Conservation (phyloP, 192 early-diverging fungal genomes). For the Backusella macrospora region DNA sequence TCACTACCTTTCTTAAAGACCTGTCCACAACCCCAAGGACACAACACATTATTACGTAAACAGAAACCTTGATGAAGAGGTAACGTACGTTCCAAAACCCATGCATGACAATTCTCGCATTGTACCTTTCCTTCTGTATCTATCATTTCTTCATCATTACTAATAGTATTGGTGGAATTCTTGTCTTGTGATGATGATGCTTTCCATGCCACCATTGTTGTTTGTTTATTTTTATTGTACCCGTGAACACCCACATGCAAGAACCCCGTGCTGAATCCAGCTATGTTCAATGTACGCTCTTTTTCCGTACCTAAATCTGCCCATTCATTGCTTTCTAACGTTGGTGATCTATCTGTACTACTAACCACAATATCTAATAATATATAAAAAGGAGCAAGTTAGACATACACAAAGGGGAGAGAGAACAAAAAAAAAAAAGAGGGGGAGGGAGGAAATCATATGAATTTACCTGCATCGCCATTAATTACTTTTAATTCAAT, state of each 20-base stretch:
- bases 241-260: constrained; percentile 51
- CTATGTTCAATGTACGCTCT: constrained; percentile 15
- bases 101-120: constrained; percentile 76
- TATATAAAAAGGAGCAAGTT: constrained; percentile 17
- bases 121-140: constrained; percentile 31
- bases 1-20: constrained; percentile 65
- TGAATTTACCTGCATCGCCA: constrained; percentile 32
- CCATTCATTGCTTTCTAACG: constrained; percentile 50
- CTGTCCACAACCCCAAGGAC: constrained; percentile 57
- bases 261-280: constrained; percentile 18
- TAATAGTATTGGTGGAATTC: constrained; percentile 9
- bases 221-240: constrained; percentile 18
- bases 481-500: constrained; percentile 23
- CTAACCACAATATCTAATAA: constrained; percentile 48
- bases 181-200: neutral
- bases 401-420: neutral
- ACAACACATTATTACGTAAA: constrained; percentile 75
- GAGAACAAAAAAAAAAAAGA: neutral
- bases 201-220: constrained; percentile 8
- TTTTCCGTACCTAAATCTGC: constrained; percentile 42
- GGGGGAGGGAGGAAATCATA: neutral
- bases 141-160: constrained; percentile 3
- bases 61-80: constrained; percentile 81
- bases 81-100: constrained; percentile 61
- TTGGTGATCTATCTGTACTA: constrained; percentile 34